Evolutionary conservation across 768 basidiomycete genomes (phyloP).

Genomic region (Leccinum fibrillosum): DNA sequence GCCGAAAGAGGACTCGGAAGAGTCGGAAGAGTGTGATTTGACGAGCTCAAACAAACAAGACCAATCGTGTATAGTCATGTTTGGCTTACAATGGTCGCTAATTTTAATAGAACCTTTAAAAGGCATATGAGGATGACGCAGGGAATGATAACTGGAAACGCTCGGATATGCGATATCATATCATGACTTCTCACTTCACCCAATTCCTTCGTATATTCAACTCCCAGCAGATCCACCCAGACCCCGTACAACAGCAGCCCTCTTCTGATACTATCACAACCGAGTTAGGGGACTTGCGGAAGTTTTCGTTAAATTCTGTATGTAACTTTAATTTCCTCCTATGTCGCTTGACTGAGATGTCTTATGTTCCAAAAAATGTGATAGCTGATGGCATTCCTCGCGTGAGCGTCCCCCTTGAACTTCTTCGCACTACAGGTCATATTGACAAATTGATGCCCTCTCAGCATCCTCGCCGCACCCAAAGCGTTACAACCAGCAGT

Average conservation of each 20-base stretch:
- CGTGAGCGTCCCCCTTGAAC: conserved; percentile 6
- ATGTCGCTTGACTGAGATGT: neutral
- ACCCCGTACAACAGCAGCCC: neutral
- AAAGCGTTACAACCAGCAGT: conserved; percentile 2
- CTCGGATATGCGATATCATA: too few relatives aligned
- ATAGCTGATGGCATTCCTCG: conserved; percentile 17
- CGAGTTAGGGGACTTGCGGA: conserved; percentile 15
- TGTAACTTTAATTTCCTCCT: neutral
- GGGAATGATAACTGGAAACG: too few relatives aligned
- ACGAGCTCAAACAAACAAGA: too few relatives aligned
- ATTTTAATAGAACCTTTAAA: too few relatives aligned
- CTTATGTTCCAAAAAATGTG: neutral
- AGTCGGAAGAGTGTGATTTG: too few relatives aligned
- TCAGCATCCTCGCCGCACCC: conserved; percentile 13
- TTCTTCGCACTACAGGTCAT: neutral
- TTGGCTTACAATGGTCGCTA: too few relatives aligned
- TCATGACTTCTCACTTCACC: neutral
- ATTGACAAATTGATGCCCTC: neutral
- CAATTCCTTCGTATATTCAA: neutral
- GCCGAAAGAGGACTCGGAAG: too few relatives aligned
- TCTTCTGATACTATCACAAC: neutral
- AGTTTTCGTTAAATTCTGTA: conserved; percentile 16
- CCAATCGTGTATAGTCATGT: too few relatives aligned
- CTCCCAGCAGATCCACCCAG: neutral
- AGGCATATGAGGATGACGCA: too few relatives aligned